Evolutionary conservation across 257 asterid genomes (phyloP).

Genomic region (Solanum phureja): DNA sequence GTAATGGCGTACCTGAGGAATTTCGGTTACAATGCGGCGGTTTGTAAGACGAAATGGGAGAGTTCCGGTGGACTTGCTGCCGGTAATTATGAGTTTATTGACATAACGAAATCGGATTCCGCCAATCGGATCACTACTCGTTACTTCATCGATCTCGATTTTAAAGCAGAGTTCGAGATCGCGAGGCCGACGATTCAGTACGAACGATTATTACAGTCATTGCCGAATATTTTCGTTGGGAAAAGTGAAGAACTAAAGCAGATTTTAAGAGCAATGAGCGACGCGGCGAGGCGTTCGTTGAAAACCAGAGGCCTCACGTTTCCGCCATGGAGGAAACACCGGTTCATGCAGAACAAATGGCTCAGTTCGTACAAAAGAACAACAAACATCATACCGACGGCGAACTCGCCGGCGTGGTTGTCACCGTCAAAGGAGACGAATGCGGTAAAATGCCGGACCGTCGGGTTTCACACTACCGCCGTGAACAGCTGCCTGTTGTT

Average conservation of each 20-base stretch:
- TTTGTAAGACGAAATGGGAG: slow-evolving; percentile 76
- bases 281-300: slow-evolving; percentile 53
- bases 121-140: slow-evolving; percentile 4
- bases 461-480: slow-evolving; percentile 45
- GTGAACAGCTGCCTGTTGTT: slow-evolving; percentile 22
- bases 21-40: slow-evolving; percentile 64
- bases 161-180: slow-evolving; percentile 53
- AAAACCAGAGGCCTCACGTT: slow-evolving; percentile 42
- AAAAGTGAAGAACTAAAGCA: slow-evolving; percentile 41
- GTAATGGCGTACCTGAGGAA: slow-evolving; percentile 57
- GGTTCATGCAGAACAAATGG: slow-evolving; percentile 80
- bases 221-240: slow-evolving; percentile 55
- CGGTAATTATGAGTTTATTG: slow-evolving; percentile 70
- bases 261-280: slow-evolving; percentile 47
- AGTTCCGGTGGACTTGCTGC: slow-evolving; percentile 55
- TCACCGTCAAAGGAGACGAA: neutral
- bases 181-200: slow-evolving; percentile 62
- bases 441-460: slow-evolving; percentile 44
- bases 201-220: slow-evolving; percentile 16
- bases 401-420: neutral
- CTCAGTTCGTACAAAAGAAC: slow-evolving; percentile 55
- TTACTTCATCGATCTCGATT: slow-evolving; percentile 57
- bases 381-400: slow-evolving; percentile 20
- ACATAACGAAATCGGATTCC: slow-evolving; percentile 29
- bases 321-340: slow-evolving; percentile 85